Percentiles rank a stretch among this genome's conserved stretches.
phyloP scores from a whole-genome alignment of 2,329 filamentous ascomycete species.

The Triangularia verruculosa region DNA sequence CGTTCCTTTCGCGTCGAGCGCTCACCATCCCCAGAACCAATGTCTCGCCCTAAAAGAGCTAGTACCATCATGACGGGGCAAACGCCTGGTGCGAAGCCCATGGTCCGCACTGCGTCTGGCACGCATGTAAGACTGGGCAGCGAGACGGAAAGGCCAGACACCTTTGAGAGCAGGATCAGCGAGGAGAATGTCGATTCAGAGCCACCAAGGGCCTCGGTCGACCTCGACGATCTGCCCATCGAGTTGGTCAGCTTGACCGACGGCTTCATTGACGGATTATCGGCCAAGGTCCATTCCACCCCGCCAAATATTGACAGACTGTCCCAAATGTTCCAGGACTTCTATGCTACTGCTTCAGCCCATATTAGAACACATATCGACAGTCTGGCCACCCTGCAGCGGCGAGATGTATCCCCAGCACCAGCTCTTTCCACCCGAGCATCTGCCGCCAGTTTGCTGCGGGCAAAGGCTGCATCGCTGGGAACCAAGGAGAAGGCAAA shows the following conservation, averaged over 20 bases:
- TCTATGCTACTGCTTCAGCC: constrained; percentile 76
- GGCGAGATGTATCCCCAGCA: constrained; percentile 50
- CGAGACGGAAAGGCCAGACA: constrained; percentile 28
- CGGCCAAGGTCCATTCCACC: constrained; percentile 78
- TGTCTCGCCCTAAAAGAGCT: constrained; percentile 41
- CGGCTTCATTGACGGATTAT: constrained; percentile 87
- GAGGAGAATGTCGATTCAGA: constrained; percentile 44
- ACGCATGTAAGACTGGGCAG: constrained; percentile 10
- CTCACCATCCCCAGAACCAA: constrained; percentile 19
- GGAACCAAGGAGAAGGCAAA: constrained; percentile 51
- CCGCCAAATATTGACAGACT: constrained; percentile 82
- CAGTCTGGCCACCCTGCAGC: constrained; percentile 70
- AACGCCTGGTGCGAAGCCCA: constrained; percentile 21
- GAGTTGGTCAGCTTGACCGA: constrained; percentile 89
- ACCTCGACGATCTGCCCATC: constrained; percentile 87
- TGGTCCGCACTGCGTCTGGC: constrained; percentile 21
- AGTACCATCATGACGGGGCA: constrained; percentile 45
- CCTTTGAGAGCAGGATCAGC: constrained; percentile 46
- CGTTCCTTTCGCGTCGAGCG: constrained; percentile 29
- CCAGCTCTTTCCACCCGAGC: constrained; percentile 53
- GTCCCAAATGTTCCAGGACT: constrained; percentile 88
- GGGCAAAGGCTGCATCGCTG: constrained; percentile 54
- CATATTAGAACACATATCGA: constrained; percentile 87
- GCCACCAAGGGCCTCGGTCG: constrained; percentile 55
- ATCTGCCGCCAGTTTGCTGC: constrained; percentile 55